phyloP scores from a whole-genome alignment of 495 filamentous ascomycete species.

The Podospora anserina region DNA sequence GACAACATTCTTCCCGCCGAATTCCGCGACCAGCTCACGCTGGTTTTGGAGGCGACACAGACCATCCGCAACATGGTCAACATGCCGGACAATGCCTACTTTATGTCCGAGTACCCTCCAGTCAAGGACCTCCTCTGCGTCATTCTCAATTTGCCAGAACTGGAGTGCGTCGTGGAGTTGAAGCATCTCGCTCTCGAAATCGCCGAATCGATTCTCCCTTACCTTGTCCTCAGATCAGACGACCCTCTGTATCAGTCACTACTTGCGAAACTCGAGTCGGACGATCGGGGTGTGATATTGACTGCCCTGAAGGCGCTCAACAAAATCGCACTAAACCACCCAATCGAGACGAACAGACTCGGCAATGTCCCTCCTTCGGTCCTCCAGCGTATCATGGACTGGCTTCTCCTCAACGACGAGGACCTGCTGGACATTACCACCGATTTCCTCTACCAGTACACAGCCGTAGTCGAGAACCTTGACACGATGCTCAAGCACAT shows the following conservation, averaged over 20 bases:
- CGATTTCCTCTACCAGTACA: slow-evolving; percentile 96
- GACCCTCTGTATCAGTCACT: slow-evolving; percentile 79
- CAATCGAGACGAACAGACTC: slow-evolving; percentile 68
- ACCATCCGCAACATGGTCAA: slow-evolving; percentile 93
- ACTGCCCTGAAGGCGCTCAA: slow-evolving; percentile 79
- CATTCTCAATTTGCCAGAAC: slow-evolving; percentile 70
- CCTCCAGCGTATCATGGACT: slow-evolving; percentile 69
- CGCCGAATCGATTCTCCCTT: slow-evolving; percentile 84
- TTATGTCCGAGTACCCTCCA: slow-evolving; percentile 67
- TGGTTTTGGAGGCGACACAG: slow-evolving; percentile 81
- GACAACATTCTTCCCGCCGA: slow-evolving; percentile 75
- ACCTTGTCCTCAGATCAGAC: slow-evolving; percentile 63
- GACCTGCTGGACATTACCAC: slow-evolving; percentile 82
- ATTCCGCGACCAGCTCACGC: slow-evolving; percentile 64
- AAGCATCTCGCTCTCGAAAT: slow-evolving; percentile 92
- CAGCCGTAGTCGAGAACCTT: slow-evolving; percentile 80
- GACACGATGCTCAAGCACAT: slow-evolving; percentile 61
- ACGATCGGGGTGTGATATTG: slow-evolving; percentile 82
- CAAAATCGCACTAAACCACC: slow-evolving; percentile 80
- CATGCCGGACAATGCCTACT: slow-evolving; percentile 80
- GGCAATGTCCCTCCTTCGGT: slow-evolving; percentile 62
- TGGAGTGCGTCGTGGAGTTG: slow-evolving; percentile 74
- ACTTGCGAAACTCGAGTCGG: slow-evolving; percentile 62
- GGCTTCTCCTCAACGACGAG: slow-evolving; percentile 85
- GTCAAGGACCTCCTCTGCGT: slow-evolving; percentile 79